Percentiles rank a stretch among this genome's conserved stretches.
Evolutionary conservation across 345 rosid genomes (phyloP).

Genomic region (Raphanus raphanistrum): DNA sequence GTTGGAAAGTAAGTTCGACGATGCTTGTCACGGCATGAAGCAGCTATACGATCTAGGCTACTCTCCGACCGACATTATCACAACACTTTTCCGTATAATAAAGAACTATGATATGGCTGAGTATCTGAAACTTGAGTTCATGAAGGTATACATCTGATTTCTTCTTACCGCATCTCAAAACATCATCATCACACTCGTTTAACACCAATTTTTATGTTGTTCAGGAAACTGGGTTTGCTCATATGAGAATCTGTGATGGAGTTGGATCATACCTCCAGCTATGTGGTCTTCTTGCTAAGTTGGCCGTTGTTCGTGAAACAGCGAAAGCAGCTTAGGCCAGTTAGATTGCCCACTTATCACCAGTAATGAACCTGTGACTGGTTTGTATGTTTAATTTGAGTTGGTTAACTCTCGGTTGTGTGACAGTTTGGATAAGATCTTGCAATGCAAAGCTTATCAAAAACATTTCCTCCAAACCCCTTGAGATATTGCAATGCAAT

Average conservation of each 20-base stretch:
- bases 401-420: neutral
- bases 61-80: constrained; percentile 96
- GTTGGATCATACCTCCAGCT: constrained; percentile 97
- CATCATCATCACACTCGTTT: neutral
- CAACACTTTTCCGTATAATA: constrained; percentile 87
- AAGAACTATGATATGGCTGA: constrained; percentile 94
- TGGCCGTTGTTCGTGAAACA: constrained; percentile 68
- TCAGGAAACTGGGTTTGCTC: constrained; percentile 98
- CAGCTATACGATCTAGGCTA: constrained; percentile 90
- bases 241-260: constrained; percentile 95
- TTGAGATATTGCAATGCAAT: neutral
- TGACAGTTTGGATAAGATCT: constrained; percentile 1
- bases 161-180: neutral
- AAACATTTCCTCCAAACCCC: neutral
- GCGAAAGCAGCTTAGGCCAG: constrained; percentile 65
- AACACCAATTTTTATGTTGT: neutral
- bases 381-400: constrained; percentile 16
- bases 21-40: constrained; percentile 84
- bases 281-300: constrained; percentile 88
- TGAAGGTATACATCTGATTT: constrained; percentile 61
- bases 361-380: constrained; percentile 6
- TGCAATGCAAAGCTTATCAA: neutral
- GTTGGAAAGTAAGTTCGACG: constrained; percentile 83
- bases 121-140: constrained; percentile 87
- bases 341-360: neutral